Percentiles rank a stretch among this genome's conserved stretches.
Conservation (phyloP, 768 basidiomycete species). For the Hypsizygus marmoreus region DNA sequence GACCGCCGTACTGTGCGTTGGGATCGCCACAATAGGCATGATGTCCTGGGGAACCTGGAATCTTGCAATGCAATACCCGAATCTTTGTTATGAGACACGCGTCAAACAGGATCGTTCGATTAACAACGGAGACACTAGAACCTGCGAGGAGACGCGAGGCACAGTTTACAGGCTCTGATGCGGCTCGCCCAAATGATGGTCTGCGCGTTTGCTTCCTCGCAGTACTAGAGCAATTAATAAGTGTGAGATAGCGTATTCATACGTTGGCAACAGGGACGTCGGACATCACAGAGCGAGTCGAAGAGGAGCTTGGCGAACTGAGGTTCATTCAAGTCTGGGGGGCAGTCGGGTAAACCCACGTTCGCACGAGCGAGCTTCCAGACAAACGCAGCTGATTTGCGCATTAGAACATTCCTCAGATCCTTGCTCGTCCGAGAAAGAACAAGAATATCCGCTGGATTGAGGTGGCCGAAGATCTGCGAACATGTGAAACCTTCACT, state of each 20-base stretch:
- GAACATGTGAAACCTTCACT: background rate
- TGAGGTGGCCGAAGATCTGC: conserved; percentile 39
- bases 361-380: conserved; percentile 11
- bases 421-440: conserved; percentile 39
- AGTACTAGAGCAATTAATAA: conserved; percentile 5
- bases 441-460: conserved; percentile 36
- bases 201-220: background rate
- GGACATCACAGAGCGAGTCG: conserved; percentile 6
- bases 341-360: conserved; percentile 12
- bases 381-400: conserved; percentile 4
- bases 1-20: no score
- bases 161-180: conserved; percentile 14
- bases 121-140: background rate
- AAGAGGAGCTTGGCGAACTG: conserved; percentile 7
- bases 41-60: no score
- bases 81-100: no score
- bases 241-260: no score
- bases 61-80: no score
- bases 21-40: no score
- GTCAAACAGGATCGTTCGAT: background rate
- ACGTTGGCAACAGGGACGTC: background rate
- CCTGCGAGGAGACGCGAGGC: conserved; percentile 3
- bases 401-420: conserved; percentile 28
- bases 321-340: conserved; percentile 12
- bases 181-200: conserved; percentile 14